phyloP scores from a whole-genome alignment of 345 rosid genomes.

The Acer saccharum region DNA sequence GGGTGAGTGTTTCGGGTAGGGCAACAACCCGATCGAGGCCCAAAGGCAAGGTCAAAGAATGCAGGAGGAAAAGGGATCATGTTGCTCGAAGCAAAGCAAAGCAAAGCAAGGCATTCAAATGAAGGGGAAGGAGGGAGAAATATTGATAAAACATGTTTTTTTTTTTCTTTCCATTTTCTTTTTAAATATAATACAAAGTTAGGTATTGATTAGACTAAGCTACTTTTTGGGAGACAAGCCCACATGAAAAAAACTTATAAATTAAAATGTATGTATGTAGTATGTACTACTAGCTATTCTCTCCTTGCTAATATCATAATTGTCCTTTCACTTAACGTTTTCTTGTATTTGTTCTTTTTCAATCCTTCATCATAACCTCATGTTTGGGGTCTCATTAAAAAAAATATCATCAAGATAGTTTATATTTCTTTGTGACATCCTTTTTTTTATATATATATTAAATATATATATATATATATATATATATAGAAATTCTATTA shows the following conservation, averaged over 20 bases:
- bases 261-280: conserved; percentile 4
- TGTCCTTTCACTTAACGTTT: conserved; percentile 25
- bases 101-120: conserved; percentile 20
- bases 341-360: conserved; percentile 11
- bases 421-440: not conserved
- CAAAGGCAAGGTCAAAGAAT: not conserved
- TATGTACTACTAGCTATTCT: no score
- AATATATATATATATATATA: no score
- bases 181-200: not conserved
- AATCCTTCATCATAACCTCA: not conserved
- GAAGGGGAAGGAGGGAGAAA: not conserved
- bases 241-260: conserved; percentile 30
- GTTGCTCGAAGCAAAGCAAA: conserved; percentile 30
- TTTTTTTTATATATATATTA: no score
- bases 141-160: not conserved
- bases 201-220: conserved; percentile 36
- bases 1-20: not conserved
- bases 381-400: conserved; percentile 7
- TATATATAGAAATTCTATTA: no score
- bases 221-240: conserved; percentile 33
- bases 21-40: not conserved
- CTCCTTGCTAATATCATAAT: conserved; percentile 15
- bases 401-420: not conserved
- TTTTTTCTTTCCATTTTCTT: no score
- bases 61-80: conserved; percentile 30